Evolutionary conservation across 2,329 filamentous ascomycete species (phyloP).

Genomic region (Neopestalotiopsis sp.): DNA sequence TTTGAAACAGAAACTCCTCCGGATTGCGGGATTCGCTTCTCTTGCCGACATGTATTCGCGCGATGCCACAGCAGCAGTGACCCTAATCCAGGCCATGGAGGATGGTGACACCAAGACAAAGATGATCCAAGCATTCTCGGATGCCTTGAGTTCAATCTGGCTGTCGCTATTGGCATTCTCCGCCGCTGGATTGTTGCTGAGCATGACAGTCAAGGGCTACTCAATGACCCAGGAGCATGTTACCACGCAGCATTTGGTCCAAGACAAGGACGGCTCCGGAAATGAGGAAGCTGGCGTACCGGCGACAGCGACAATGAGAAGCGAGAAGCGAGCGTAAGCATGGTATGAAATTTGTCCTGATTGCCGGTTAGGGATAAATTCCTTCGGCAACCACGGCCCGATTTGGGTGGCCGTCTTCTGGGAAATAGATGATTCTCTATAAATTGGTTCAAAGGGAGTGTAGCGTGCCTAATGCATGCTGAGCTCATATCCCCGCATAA

Average conservation of each 20-base stretch:
- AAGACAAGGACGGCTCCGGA: neutral
- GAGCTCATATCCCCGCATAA: too few species aligned
- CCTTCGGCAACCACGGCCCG: too few species aligned
- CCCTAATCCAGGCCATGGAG: slow-evolving; percentile 61
- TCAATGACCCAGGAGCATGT: slow-evolving; percentile 19
- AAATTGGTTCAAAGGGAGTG: too few species aligned
- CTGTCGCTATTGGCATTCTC: slow-evolving; percentile 35
- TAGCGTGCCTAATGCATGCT: too few species aligned
- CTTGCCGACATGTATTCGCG: slow-evolving; percentile 46
- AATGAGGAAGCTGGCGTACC: neutral
- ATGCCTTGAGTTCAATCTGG: slow-evolving; percentile 40
- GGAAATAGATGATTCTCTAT: too few species aligned
- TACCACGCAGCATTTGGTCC: slow-evolving; percentile 14
- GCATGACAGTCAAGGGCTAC: slow-evolving; percentile 18
- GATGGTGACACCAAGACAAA: slow-evolving; percentile 26
- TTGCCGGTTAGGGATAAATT: neutral
- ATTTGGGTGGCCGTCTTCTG: too few species aligned
- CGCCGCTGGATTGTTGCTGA: slow-evolving; percentile 28
- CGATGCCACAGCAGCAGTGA: slow-evolving; percentile 63
- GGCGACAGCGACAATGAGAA: too few species aligned
- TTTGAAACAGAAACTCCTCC: neutral
- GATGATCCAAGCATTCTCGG: slow-evolving; percentile 39
- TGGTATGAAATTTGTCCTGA: neutral
- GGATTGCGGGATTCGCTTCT: slow-evolving; percentile 5
- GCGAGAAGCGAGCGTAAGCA: neutral